phyloP scores from a whole-genome alignment of 2,329 filamentous ascomycete genomes.

The Mollisiaceae sp. region DNA sequence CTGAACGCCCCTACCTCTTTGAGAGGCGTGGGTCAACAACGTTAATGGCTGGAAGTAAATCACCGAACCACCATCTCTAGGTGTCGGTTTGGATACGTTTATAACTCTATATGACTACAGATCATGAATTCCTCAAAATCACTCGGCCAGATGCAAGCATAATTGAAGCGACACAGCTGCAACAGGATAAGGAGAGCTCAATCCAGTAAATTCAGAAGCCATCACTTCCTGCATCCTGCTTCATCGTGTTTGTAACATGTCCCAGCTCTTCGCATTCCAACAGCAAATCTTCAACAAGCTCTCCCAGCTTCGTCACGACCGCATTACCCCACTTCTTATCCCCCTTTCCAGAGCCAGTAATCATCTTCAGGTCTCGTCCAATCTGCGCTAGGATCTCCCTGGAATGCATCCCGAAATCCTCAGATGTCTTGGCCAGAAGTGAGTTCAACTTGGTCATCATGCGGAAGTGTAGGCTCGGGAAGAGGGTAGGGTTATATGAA shows the following conservation, averaged over 20 bases:
- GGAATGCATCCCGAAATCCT: neutral
- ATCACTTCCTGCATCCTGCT: neutral
- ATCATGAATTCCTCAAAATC: neutral
- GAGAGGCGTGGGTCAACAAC: neutral
- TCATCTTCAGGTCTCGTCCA: neutral
- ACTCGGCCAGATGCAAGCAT: neutral
- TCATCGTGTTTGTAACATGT: neutral
- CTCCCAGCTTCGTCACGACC: neutral
- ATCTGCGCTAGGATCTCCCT: neutral
- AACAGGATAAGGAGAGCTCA: neutral
- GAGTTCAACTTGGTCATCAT: neutral
- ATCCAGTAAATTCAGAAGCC: neutral
- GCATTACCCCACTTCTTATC: neutral
- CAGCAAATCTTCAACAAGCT: neutral
- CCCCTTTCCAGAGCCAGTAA: neutral
- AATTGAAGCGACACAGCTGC: no score
- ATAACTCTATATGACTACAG: neutral
- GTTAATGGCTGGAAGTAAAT: neutral
- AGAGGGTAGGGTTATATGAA: slow-evolving; percentile 1
- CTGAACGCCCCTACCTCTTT: no score
- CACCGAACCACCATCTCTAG: neutral
- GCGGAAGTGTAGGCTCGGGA: slow-evolving; percentile 8
- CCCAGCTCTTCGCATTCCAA: neutral
- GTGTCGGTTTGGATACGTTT: no score
- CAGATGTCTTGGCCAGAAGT: neutral